Evolutionary conservation across 805 yeast genomes (phyloP).

Genomic region (Sugiyamaella chiloensis): DNA sequence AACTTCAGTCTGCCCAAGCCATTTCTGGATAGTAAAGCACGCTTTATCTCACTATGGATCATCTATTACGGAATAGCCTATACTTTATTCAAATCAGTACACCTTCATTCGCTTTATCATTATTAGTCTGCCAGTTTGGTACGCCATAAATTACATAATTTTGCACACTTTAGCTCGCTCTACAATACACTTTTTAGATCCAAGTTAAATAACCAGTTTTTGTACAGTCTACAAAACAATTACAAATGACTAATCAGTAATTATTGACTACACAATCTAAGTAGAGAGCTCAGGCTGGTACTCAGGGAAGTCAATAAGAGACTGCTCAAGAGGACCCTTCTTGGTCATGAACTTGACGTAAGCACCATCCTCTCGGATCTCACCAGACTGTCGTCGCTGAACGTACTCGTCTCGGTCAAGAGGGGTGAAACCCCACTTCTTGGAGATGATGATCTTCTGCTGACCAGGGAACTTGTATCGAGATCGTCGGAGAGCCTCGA

Average conservation of each 20-base stretch:
- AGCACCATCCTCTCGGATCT: slow-evolving; percentile 99
- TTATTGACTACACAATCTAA: too few relatives aligned
- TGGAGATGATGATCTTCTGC: slow-evolving; percentile 97
- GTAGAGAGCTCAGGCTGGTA: slow-evolving; percentile 42
- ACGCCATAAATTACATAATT: too few relatives aligned
- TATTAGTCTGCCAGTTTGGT: too few relatives aligned
- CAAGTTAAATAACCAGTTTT: too few relatives aligned
- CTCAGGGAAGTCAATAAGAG: slow-evolving; percentile 93
- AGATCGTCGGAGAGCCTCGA: slow-evolving; percentile 99
- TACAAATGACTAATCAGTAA: not conserved
- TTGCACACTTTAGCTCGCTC: too few relatives aligned
- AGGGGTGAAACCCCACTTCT: slow-evolving; percentile 99
- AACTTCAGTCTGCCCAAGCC: too few relatives aligned
- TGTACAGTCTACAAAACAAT: not conserved
- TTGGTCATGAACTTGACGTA: slow-evolving; percentile 96
- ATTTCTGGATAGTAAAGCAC: too few relatives aligned
- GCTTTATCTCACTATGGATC: too few relatives aligned
- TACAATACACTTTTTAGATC: too few relatives aligned
- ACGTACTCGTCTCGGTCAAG: slow-evolving; percentile 97
- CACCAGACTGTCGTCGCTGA: slow-evolving; percentile 92
- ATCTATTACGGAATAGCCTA: too few relatives aligned
- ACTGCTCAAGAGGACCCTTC: slow-evolving; percentile 91
- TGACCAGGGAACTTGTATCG: slow-evolving; percentile 99
- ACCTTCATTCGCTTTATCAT: too few relatives aligned
- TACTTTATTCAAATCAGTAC: too few relatives aligned